Conservation (phyloP, 2,329 filamentous ascomycete species). For the Neofusicoccum sp. region DNA sequence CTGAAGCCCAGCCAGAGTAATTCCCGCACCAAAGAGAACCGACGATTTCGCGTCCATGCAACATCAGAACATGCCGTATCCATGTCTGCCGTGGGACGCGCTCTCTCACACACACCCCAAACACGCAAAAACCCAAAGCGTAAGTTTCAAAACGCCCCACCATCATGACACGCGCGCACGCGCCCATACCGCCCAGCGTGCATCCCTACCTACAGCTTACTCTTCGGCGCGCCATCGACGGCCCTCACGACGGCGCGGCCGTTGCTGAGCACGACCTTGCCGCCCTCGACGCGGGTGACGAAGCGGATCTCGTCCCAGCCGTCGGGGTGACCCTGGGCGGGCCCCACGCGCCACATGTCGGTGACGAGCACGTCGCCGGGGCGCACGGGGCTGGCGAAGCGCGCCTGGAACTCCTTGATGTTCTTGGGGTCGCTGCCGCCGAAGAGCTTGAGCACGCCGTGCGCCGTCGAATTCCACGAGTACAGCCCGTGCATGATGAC, state of each 20-base stretch:
- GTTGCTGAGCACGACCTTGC: slow-evolving; percentile 84
- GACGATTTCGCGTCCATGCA: too few relatives aligned
- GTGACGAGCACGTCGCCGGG: slow-evolving; percentile 80
- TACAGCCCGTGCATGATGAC: slow-evolving; percentile 87
- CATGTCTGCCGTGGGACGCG: too few relatives aligned
- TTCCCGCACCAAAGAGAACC: too few relatives aligned
- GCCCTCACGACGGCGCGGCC: slow-evolving; percentile 73
- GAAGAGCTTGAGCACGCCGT: slow-evolving; percentile 69
- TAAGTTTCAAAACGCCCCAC: neutral
- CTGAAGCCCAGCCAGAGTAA: too few relatives aligned
- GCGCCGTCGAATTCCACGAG: slow-evolving; percentile 78
- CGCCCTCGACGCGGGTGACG: slow-evolving; percentile 71
- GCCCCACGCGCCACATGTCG: slow-evolving; percentile 76
- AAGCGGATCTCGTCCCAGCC: slow-evolving; percentile 80
- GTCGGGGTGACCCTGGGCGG: slow-evolving; percentile 57
- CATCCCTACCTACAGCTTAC: slow-evolving; percentile 34
- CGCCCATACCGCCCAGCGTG: neutral
- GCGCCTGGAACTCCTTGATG: slow-evolving; percentile 82
- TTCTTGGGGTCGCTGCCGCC: slow-evolving; percentile 77
- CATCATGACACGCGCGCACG: too few relatives aligned
- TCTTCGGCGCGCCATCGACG: slow-evolving; percentile 47
- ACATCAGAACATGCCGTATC: too few relatives aligned
- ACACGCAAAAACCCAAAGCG: too few relatives aligned
- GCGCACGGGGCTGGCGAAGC: slow-evolving; percentile 81
- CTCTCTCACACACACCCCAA: too few relatives aligned